Base-by-base conservation (phyloP, 768 basidiomycete genomes). In the Chalciporus sphaerocephalus region DNA sequence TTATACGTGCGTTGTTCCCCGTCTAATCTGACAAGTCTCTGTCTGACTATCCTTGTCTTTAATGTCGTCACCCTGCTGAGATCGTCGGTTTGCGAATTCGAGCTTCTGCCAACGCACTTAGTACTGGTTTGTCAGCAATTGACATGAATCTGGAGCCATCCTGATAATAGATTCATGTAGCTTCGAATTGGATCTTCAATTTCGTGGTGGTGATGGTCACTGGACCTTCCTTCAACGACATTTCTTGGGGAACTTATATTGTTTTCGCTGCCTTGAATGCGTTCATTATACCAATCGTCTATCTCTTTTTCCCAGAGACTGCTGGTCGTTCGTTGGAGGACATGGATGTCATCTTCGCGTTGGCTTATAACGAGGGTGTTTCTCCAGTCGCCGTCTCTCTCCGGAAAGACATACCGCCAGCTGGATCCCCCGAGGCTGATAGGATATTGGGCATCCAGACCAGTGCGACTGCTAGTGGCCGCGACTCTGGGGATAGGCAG, bases 71-170 rank as follows among this genome's bases (percentile, higher is more conserved):
- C 74, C 80, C 83, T 48, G 81, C 81, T 15, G 83, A 85, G 60
- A 79, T 84, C 18, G 79, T 80, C 18, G 78, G 79, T 10, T 61
- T 84, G 36, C 71, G 74, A 21, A 79, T 83, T 56, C 72, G 81
- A 44, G 81, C 78, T 6, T 78, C 80, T 0, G 82, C 81, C 11
- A 83, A 83, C 48, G 82, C 80, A 10, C 66, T 84, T 22, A 76
- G 77, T 30, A 83, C 81, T 1, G 77, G 64, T 66, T 15, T 18
- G 55, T 54, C 3, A 15, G 5, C 17, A 6, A 3, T 2, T 22
- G 15, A 2, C 2, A 15, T 16, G 32, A 11, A 4, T 15, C 16
- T 17, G 37, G 20, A 11, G 9, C 4, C 18, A n/a, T 17, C 8
- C 25, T 46, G 37, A 54, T 44, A 32, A 54, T 22, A 37, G 33